A percentile compares a stretch with the other conserved stretches of the same genome.
phyloP scores from a whole-genome alignment of 2,329 filamentous ascomycete genomes.

The Fusarium piperis region DNA sequence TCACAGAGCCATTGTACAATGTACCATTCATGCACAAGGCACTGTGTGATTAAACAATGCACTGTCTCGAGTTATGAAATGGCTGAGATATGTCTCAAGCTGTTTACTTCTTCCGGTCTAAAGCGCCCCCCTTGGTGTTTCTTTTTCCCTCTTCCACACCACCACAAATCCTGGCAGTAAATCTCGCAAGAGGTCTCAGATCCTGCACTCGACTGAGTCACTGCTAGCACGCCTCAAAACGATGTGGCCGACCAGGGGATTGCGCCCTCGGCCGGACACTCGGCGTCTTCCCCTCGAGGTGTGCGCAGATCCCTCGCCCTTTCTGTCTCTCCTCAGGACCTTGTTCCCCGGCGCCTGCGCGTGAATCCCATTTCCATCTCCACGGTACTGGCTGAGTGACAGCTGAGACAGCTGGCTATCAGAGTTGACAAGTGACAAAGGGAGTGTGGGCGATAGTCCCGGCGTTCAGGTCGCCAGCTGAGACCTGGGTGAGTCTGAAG shows the following conservation, averaged over 20 bases:
- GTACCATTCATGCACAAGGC: slow-evolving; percentile 1
- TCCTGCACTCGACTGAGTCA: slow-evolving; percentile 37
- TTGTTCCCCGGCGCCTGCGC: not conserved
- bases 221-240: slow-evolving; percentile 10
- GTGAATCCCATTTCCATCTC: slow-evolving; percentile 15
- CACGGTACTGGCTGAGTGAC: slow-evolving; percentile 33
- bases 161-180: not conserved
- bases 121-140: slow-evolving; percentile 7
- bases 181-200: slow-evolving; percentile 33
- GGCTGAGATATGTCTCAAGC: slow-evolving; percentile 27
- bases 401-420: slow-evolving; percentile 20
- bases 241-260: slow-evolving; percentile 12
- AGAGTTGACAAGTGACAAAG: slow-evolving; percentile 24
- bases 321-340: slow-evolving; percentile 3
- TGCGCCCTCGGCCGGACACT: slow-evolving; percentile 12
- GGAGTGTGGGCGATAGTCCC: slow-evolving; percentile 26
- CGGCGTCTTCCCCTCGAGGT: slow-evolving; percentile 8
- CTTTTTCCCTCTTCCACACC: not conserved
- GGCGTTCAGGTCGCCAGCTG: slow-evolving; percentile 33
- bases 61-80: slow-evolving; percentile 11
- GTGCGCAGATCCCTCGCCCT: slow-evolving; percentile 27
- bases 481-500: slow-evolving; percentile 17
- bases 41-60: not conserved
- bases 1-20: not conserved
- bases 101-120: slow-evolving; percentile 14